Percentiles rank a stretch among this genome's conserved stretches.
Conservation (phyloP, 805 yeast species). For the Wickerhamiella spandovensis region DNA sequence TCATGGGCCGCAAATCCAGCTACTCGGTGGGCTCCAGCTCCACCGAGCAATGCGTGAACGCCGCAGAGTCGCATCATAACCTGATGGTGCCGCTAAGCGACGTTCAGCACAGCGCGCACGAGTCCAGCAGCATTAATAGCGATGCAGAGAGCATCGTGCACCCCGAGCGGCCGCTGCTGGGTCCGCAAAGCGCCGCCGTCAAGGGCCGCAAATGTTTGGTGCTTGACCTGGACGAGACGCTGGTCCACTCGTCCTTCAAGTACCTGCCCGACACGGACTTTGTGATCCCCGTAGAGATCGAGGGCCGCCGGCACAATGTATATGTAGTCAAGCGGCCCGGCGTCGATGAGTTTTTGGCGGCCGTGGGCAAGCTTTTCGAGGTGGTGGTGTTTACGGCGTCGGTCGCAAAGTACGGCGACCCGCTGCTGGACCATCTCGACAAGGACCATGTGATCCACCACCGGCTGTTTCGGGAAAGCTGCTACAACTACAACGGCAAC, state of each 20-base stretch:
- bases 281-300: slow-evolving; percentile 95
- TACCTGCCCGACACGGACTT: slow-evolving; percentile 87
- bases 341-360: slow-evolving; percentile 78
- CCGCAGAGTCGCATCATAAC: background rate
- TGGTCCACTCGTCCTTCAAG: slow-evolving; percentile 91
- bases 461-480: slow-evolving; percentile 84
- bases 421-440: slow-evolving; percentile 80
- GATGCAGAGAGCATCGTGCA: background rate
- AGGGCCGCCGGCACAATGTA: slow-evolving; percentile 81
- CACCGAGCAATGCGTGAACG: background rate
- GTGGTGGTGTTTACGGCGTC: slow-evolving; percentile 96
- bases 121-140: background rate
- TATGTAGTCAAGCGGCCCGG: slow-evolving; percentile 97
- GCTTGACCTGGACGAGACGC: slow-evolving; percentile 87
- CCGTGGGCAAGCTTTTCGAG: slow-evolving; percentile 78
- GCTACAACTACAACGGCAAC: slow-evolving; percentile 87
- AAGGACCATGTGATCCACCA: slow-evolving; percentile 67
- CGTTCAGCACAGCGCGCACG: background rate
- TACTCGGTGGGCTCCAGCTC: slow-evolving; percentile 2
- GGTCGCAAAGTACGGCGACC: slow-evolving; percentile 92
- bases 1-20: slow-evolving; percentile 9
- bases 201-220: slow-evolving; percentile 71
- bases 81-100: background rate
- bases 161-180: slow-evolving; percentile 31
- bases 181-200: slow-evolving; percentile 37